Conservation (phyloP, 108 stramenopile species). For the Cyclotella atomus region DNA sequence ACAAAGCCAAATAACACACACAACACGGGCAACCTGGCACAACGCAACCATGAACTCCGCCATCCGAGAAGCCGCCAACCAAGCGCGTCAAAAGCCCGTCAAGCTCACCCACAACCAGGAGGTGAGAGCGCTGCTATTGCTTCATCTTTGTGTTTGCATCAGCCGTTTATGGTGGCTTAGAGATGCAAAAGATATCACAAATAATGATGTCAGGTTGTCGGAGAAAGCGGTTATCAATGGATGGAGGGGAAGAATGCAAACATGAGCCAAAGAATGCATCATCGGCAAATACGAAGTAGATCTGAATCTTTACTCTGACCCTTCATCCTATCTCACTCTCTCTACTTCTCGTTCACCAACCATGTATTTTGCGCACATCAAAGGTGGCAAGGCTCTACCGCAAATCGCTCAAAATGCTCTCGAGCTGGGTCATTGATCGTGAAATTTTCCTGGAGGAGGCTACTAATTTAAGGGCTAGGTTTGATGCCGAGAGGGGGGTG, state of each 20-base stretch:
- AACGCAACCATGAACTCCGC: constrained; percentile 76
- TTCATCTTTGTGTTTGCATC: not conserved
- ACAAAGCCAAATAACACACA: not conserved
- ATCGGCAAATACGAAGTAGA: too few species aligned
- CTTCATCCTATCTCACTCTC: not conserved
- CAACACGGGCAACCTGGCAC: not conserved
- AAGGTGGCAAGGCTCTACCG: constrained; percentile 88
- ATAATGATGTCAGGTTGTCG: too few species aligned
- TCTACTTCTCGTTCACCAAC: not conserved
- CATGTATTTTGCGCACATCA: not conserved
- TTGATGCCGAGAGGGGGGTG: constrained; percentile 80
- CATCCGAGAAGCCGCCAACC: constrained; percentile 71
- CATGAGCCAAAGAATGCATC: too few species aligned
- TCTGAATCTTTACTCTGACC: not conserved
- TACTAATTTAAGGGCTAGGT: constrained; percentile 73
- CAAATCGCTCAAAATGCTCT: constrained; percentile 68
- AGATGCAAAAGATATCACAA: not conserved
- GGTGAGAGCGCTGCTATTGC: constrained; percentile 49
- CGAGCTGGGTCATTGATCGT: constrained; percentile 91
- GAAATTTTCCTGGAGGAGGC: constrained; percentile 91
- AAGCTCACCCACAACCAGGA: constrained; percentile 78
- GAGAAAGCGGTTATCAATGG: too few species aligned
- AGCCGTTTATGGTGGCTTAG: not conserved
- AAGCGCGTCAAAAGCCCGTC: constrained; percentile 74
- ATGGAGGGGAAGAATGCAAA: too few species aligned